Conservation (phyloP, 257 asterid genomes). For the Cinchona pubescens region DNA sequence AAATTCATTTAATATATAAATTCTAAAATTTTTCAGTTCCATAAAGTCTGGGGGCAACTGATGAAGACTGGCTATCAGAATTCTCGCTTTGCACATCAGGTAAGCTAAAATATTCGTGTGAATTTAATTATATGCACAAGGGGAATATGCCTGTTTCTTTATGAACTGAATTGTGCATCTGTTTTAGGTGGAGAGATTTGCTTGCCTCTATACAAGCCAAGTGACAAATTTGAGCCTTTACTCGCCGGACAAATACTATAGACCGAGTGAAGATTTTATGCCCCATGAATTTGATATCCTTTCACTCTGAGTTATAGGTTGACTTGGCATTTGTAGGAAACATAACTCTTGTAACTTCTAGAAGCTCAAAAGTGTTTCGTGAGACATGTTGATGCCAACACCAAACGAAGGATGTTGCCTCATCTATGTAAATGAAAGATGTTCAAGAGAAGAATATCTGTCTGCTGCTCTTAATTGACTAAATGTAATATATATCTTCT, state of each 20-base stretch:
- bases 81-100: constrained; percentile 99
- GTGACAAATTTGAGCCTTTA: constrained; percentile 79
- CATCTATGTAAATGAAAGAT: not conserved
- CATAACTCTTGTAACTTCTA: not conserved
- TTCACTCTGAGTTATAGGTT: not conserved
- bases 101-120: constrained; percentile 11
- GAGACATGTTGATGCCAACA: not conserved
- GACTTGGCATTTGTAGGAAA: constrained; percentile 2
- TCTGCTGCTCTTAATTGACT: not conserved
- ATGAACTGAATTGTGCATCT: constrained; percentile 7
- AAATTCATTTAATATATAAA: not conserved
- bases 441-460: no score
- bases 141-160: not conserved
- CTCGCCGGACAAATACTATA: constrained; percentile 88
- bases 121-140: not conserved
- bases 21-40: constrained; percentile 61
- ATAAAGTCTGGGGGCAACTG: constrained; percentile 93
- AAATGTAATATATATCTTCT: not conserved
- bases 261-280: constrained; percentile 95
- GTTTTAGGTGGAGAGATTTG: constrained; percentile 89
- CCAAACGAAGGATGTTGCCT: not conserved
- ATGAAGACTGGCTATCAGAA: constrained; percentile 97
- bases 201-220: constrained; percentile 89
- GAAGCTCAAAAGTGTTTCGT: not conserved
- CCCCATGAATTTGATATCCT: constrained; percentile 73